Percentiles rank a stretch among this genome's conserved stretches.
These are phyloP conservation scores for Tuber indicum DNA, from an alignment of 495 filamentous ascomycete species.

Conservation along the genomic window DNA sequence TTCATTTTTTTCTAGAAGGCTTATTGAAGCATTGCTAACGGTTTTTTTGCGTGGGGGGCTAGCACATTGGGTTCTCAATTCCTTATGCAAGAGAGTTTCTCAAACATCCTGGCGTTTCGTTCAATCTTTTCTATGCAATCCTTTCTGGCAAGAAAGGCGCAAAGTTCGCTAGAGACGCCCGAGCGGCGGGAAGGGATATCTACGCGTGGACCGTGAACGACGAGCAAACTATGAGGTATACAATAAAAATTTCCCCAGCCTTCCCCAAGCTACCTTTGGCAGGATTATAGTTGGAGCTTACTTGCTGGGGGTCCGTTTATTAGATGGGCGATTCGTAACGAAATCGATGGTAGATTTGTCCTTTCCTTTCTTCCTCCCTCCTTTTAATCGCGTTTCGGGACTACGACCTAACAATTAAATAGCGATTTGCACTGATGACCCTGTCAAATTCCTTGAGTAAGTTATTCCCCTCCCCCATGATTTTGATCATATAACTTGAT, in stretches of 20 bases:
- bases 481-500: neutral
- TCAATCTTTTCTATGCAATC: constrained; percentile 64
- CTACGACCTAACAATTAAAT: constrained; percentile 7
- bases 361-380: neutral
- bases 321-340: constrained; percentile 42
- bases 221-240: constrained; percentile 62
- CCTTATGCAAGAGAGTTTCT: constrained; percentile 65
- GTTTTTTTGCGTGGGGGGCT: neutral
- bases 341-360: constrained; percentile 49
- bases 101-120: constrained; percentile 54
- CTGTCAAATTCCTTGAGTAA: constrained; percentile 48
- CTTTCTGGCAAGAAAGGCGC: constrained; percentile 59
- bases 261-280: neutral
- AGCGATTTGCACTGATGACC: constrained; percentile 50
- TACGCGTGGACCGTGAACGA: constrained; percentile 84
- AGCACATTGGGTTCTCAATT: constrained; percentile 65
- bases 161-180: constrained; percentile 58
- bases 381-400: neutral
- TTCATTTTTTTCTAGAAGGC: neutral
- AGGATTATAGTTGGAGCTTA: constrained; percentile 3
- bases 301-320: neutral
- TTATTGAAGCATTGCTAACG: constrained; percentile 6
- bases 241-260: constrained; percentile 10
- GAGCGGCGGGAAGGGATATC: constrained; percentile 52
- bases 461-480: neutral